Base-by-base conservation (phyloP, 2,329 filamentous ascomycete species). In the Colletotrichum euphorbiae region DNA sequence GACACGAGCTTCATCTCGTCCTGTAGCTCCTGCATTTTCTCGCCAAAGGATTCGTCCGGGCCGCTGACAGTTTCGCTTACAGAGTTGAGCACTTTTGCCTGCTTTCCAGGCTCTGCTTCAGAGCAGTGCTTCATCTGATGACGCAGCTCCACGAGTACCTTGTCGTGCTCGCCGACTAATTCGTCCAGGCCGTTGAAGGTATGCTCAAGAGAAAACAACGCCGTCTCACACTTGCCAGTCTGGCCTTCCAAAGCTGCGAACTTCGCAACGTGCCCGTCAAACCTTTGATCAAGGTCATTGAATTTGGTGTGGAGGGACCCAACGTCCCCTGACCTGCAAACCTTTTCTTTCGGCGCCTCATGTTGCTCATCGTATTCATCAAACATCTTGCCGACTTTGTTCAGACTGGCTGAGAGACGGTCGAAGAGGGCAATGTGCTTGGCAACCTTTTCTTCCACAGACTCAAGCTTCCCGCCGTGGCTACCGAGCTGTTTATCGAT, bases 1-100 rank as follows among this genome's bases (percentile, higher is more conserved):
- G 6, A 13, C 2, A 68, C 2, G 4, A 65, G 61, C 12, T 17
- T 36, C 11, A 40, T 11, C 21, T 42, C 60, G 3, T 68, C 52
- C n/a, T 67, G 40, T 17, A 67, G n/a, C 8, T 13, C 15, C 17
- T 57, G 36, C 31, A 67, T 31, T 19, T 42, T 42, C 11, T 61
- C 33, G 36, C 21, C 24, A 28, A 45, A 38, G 19, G 52, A 28
- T 21, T 7, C 31, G n/a, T 31, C 15, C 13, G 19, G 17, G 1
- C 17, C 28, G 17, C 7, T 31, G 5, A 52, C 28, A 4, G 48
- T 11, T 6, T 52, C 33, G n/a, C 17, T 15, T 11, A 52, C n/a
- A 36, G 24, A 0, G 28, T 52, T 2, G 15, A 36, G 15, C 28
- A 11, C 15, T 2, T 4, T 13, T 28, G 24, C 31, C 21, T 50